A percentile compares a stretch with the other conserved stretches of the same genome.
phyloP scores from a whole-genome alignment of 2,329 filamentous ascomycete genomes.

The Sclerotinia trifoliorum region DNA sequence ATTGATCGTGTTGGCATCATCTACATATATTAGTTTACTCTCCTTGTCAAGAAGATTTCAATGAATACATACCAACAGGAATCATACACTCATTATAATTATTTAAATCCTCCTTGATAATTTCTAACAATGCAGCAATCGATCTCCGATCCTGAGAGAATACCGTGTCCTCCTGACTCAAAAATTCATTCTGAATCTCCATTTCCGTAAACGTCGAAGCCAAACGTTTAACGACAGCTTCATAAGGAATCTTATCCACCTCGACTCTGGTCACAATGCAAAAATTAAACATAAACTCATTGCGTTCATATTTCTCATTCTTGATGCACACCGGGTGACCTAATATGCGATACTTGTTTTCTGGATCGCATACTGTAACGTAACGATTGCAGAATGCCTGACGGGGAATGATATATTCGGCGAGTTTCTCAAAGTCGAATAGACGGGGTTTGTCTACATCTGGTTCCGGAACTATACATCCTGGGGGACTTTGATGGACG shows the following conservation, averaged over 20 bases:
- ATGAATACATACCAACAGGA: constrained; percentile 68
- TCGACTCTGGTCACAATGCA: constrained; percentile 74
- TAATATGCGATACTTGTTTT: constrained; percentile 71
- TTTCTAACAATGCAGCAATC: constrained; percentile 82
- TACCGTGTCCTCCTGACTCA: constrained; percentile 53
- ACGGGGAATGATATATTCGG: constrained; percentile 90
- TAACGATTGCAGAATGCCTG: constrained; percentile 94
- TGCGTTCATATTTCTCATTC: constrained; percentile 78
- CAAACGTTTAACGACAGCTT: constrained; percentile 80
- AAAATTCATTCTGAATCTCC: constrained; percentile 85
- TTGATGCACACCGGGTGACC: constrained; percentile 88
- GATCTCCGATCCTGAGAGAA: constrained; percentile 55
- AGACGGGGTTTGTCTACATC: constrained; percentile 58
- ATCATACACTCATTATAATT: constrained; percentile 99
- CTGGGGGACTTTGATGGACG: constrained; percentile 60
- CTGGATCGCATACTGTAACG: constrained; percentile 72
- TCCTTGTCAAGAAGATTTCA: not conserved
- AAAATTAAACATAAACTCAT: constrained; percentile 99
- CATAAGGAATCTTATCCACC: constrained; percentile 73
- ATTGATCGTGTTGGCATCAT: constrained; percentile 91
- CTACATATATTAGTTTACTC: constrained; percentile 45
- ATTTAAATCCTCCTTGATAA: constrained; percentile 82
- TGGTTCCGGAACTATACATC: constrained; percentile 56
- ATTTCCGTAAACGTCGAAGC: constrained; percentile 83
- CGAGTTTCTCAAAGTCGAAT: constrained; percentile 81